These are phyloP conservation scores for Wallacemonas sp. DNA, from an alignment of 208 protist genomes.

Conservation along the genomic window DNA sequence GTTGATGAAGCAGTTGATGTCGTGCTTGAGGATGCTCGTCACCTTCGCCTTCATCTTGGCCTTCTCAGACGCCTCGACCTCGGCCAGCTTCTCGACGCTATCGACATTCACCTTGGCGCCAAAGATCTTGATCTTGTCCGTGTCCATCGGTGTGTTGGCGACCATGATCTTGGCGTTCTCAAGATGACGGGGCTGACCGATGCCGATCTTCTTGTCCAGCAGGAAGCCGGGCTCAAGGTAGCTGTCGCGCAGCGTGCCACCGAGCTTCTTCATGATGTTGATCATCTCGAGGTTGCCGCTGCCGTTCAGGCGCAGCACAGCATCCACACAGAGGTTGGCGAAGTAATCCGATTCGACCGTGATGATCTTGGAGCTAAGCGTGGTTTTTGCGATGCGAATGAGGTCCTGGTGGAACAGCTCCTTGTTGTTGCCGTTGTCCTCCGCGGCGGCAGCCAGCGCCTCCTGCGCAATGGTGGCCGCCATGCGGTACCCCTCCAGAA, in stretches of 20 bases:
- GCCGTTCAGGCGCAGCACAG: slow-evolving; percentile 96
- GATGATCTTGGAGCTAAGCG: slow-evolving; percentile 99
- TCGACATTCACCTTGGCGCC: slow-evolving; percentile 96
- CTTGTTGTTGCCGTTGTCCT: slow-evolving; percentile 85
- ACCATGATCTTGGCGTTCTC: slow-evolving; percentile 99
- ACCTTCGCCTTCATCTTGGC: slow-evolving; percentile 94
- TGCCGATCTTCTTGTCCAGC: slow-evolving; percentile 99
- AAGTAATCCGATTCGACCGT: slow-evolving; percentile 98
- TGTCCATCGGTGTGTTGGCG: slow-evolving; percentile 99
- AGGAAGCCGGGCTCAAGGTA: slow-evolving; percentile 99
- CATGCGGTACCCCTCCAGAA: slow-evolving; percentile 95
- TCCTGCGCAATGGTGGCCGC: slow-evolving; percentile 83
- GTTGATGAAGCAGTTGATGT: slow-evolving; percentile 99
- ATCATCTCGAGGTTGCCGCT: slow-evolving; percentile 98
- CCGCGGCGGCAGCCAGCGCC: slow-evolving; percentile 71
- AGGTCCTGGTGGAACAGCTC: slow-evolving; percentile 96
- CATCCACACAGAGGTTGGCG: slow-evolving; percentile 98
- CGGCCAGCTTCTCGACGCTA: slow-evolving; percentile 93
- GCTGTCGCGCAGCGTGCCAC: slow-evolving; percentile 97
- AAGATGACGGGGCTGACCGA: slow-evolving; percentile 97
- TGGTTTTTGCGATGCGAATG: slow-evolving; percentile 99
- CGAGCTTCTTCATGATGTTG: slow-evolving; percentile 99
- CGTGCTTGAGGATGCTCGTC: slow-evolving; percentile 96
- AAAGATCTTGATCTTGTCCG: slow-evolving; percentile 99
- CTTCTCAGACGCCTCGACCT: slow-evolving; percentile 99